Conservation (phyloP, 2,329 filamentous ascomycete genomes). For the Ustilaginoidea virens region DNA sequence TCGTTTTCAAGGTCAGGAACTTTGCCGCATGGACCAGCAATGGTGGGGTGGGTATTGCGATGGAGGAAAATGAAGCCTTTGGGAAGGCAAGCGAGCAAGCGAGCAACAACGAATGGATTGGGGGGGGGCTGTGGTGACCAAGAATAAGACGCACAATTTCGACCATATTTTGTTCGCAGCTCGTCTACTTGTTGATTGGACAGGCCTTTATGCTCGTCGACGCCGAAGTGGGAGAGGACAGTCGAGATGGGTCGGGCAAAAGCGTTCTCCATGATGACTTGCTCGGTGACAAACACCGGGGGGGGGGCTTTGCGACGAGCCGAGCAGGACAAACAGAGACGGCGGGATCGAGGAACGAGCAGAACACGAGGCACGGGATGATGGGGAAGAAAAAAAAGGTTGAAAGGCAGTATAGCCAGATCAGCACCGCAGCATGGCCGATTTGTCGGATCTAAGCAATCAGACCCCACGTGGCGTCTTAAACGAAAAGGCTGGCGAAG, state of each 20-base stretch:
- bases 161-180: constrained; percentile 43
- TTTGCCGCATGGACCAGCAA: too few species aligned
- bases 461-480: constrained; percentile 16
- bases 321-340: constrained; percentile 1
- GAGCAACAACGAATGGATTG: constrained; percentile 6
- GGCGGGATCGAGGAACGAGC: neutral
- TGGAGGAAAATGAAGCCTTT: neutral
- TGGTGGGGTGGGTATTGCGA: neutral
- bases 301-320: constrained; percentile 1
- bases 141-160: constrained; percentile 40
- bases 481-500: constrained; percentile 8
- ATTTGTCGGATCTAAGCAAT: constrained; percentile 11
- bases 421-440: constrained; percentile 12
- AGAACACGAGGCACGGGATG: neutral
- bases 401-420: constrained; percentile 1
- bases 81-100: neutral
- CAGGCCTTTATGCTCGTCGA: constrained; percentile 39
- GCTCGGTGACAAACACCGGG: constrained; percentile 4
- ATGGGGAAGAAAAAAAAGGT: neutral
- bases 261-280: constrained; percentile 42
- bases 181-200: constrained; percentile 41
- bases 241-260: constrained; percentile 41
- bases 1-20: neutral
- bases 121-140: too few species aligned
- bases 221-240: constrained; percentile 43